These are phyloP conservation scores for Mycena sp. DNA, from an alignment of 1,284 basidiomycete species.

Conservation along the genomic window DNA sequence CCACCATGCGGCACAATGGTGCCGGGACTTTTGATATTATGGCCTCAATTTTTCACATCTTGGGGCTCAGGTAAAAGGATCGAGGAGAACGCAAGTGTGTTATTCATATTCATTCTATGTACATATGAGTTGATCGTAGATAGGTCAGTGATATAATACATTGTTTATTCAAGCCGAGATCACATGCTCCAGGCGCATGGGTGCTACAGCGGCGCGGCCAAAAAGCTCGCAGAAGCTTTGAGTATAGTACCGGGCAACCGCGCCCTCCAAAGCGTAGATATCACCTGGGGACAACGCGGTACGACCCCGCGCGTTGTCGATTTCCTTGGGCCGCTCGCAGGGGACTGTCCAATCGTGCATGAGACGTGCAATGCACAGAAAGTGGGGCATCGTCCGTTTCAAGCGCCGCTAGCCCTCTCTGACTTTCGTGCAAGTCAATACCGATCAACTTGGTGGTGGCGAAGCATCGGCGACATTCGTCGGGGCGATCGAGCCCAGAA, in stretches of 20 bases:
- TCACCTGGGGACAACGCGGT: too few species aligned
- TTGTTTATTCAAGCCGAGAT: too few species aligned
- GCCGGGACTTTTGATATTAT: too few species aligned
- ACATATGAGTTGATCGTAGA: too few species aligned
- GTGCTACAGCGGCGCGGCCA: slow-evolving; percentile 7
- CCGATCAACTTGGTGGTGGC: not conserved
- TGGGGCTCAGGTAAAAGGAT: too few species aligned
- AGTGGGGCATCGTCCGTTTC: not conserved
- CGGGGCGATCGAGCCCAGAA: not conserved
- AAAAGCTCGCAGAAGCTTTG: slow-evolving; percentile 5
- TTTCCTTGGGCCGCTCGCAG: not conserved
- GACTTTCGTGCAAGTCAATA: not conserved
- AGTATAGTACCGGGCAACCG: not conserved
- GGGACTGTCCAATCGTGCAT: not conserved
- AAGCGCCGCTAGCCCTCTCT: not conserved
- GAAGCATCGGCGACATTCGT: slow-evolving; percentile 1
- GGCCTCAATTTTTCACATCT: too few species aligned
- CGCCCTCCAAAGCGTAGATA: not conserved
- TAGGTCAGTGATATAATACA: too few species aligned
- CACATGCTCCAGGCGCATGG: slow-evolving; percentile 2
- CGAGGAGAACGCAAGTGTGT: too few species aligned
- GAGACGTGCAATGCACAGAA: not conserved
- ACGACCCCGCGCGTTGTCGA: not conserved
- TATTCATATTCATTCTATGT: too few species aligned
- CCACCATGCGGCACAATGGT: too few species aligned